Base-by-base conservation (phyloP, 768 basidiomycete species). In the Dioszegia crocea region DNA sequence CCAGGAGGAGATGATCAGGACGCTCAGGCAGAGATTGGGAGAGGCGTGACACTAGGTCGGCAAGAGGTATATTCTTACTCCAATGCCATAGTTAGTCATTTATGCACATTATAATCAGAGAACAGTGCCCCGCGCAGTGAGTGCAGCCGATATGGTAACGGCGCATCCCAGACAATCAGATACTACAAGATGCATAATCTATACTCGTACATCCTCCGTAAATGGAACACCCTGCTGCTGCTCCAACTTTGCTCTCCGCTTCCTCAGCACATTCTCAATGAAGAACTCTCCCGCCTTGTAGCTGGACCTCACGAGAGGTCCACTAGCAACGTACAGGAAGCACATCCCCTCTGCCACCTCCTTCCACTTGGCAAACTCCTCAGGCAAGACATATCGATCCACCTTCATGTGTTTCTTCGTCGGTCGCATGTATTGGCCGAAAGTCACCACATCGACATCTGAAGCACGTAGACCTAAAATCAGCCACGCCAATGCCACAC, bases 361-460 rank as follows among this genome's bases (percentile, higher is more conserved):
- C 74, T 88, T 92, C 94, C 94, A 99, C 56, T 82, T 80, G 61
- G 89, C 88, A 67, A 98, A 99, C 74, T 98, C 93, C 3, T 84
- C 83, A 1, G 96, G 96, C 60, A 90, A 85, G 23, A 98, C 91
- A 68, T 99, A 99, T 29, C 91, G 88, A 65, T 91, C 88, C 10
- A 99, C 96, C 78, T 98, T 99, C 96, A 99, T 98, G 78, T 99
- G 96, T 27, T 86, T 84, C 78, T 98, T 98, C 9, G 96, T 97
- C 6, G 96, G 96, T 48, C 96, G 88, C 96, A 99, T 98, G 78
- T 99, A 99, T 79, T 99, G 96, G 1, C 96, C 96, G 74, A 99
- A 98, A 1, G 96, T 99, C 27, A 99, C 91, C 5, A 99, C 94
- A 71, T 98, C 94, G 44, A 98, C 93, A 65, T 91, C 83, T 45